Conservation (phyloP, 192 early-diverging fungal genomes). For the Thamnidium elegans region DNA sequence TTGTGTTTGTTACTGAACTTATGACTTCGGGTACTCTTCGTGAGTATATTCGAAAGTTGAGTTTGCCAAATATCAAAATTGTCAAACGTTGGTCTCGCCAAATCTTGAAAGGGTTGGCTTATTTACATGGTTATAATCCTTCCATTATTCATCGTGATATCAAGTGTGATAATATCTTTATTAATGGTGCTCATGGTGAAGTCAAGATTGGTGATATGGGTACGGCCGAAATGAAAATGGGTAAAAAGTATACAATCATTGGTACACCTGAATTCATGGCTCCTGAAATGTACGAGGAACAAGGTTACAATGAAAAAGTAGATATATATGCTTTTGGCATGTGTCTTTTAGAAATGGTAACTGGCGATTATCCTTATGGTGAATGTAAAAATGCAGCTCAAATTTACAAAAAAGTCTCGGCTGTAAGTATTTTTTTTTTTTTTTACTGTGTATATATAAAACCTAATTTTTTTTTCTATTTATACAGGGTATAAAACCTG, state of each 20-base stretch:
- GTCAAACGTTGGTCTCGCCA: slow-evolving; percentile 79
- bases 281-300: slow-evolving; percentile 86
- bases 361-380: slow-evolving; percentile 82
- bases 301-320: slow-evolving; percentile 79
- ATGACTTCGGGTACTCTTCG: slow-evolving; percentile 86
- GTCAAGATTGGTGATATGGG: slow-evolving; percentile 88
- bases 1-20: slow-evolving; percentile 84
- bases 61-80: slow-evolving; percentile 65
- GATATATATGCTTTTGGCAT: slow-evolving; percentile 92
- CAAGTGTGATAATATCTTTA: slow-evolving; percentile 81
- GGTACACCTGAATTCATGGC: slow-evolving; percentile 88
- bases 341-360: slow-evolving; percentile 72
- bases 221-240: slow-evolving; percentile 81
- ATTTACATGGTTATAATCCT: slow-evolving; percentile 71
- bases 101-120: slow-evolving; percentile 74
- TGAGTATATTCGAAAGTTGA: slow-evolving; percentile 69
- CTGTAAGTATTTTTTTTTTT: slow-evolving; percentile 34
- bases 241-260: slow-evolving; percentile 81
- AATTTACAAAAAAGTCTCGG: slow-evolving; percentile 77
- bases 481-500: slow-evolving; percentile 65
- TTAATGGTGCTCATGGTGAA: slow-evolving; percentile 84
- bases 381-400: slow-evolving; percentile 84
- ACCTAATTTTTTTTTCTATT: neutral
- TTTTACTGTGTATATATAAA: neutral
- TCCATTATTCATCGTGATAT: slow-evolving; percentile 81